Evolutionary conservation across 208 protist genomes (phyloP), one percentile per base, ranked within the genome.

Genomic region (Willaertia magna): DNA sequence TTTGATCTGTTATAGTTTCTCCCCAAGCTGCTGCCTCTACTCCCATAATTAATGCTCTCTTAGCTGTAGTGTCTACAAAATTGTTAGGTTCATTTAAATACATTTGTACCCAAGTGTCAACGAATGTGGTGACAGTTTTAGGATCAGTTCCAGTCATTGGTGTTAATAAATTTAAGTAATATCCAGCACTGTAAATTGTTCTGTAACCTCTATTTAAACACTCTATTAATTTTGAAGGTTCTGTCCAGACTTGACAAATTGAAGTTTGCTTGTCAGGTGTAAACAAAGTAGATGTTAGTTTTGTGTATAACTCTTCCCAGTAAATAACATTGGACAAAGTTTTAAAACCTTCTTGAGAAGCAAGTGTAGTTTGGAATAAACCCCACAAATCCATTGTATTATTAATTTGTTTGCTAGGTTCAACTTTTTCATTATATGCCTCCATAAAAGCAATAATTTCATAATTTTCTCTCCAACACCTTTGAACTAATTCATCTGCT

Each of bases 11-110:
- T 18, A 92, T 88, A 46, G 86, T 34, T 81, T 92, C 90, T 42
- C 85, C 81, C 90, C 90, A 92, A 89, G 89, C 86, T 3, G 39
- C n/a, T 30, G 76, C 90, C 40, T 89, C 90, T 30, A 87, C 85
- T 49, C 90, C 90, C 9, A 89, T 76, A 43, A 92, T 48, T 14
- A 88, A 67, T 39, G 47, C 76, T 46, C 61, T 55, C 30, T 49
- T 40, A 61, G 30, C 26, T 40, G 44, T 6, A 51, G 46, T 52
- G 4, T 81, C 52, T 3, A 42, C 61, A 52, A 74, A 74, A 55
- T 78, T 34, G n/a, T 44, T 78, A 26, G 90, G 90, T 61, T 92
- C 90, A 55, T 74, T 34, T 16, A 39, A 2, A 76, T 91, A 91
- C 76, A 92, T 85, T n/a, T 47, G 48, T 81, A 91, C 43, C 88